phyloP scores from a whole-genome alignment of 1,284 basidiomycete species.

The Kwoniella shivajii region DNA sequence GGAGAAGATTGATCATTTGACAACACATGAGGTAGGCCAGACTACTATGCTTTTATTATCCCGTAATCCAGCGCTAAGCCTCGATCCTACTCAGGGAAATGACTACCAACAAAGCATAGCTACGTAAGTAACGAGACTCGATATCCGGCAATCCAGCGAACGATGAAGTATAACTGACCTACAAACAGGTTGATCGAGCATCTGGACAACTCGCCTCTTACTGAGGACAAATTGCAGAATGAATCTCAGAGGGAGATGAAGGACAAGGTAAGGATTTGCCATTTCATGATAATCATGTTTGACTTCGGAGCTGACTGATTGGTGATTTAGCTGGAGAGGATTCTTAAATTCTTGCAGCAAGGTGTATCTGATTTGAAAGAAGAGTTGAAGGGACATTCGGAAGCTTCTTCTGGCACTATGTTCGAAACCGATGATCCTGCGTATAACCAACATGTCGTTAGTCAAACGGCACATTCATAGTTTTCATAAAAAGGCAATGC shows the following conservation, averaged over 20 bases:
- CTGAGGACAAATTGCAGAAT: conserved; percentile 17
- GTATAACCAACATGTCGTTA: conserved; percentile 37
- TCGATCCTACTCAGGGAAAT: conserved; percentile 19
- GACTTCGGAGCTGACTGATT: conserved; percentile 1
- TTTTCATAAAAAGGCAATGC: not conserved
- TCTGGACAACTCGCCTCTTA: conserved; percentile 18
- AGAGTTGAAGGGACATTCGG: conserved; percentile 29
- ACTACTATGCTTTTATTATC: not conserved
- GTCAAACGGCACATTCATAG: conserved; percentile 8
- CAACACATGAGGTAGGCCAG: conserved; percentile 32
- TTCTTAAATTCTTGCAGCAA: conserved; percentile 19
- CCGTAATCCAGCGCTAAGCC: not conserved
- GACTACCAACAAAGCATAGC: conserved; percentile 28
- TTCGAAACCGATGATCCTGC: conserved; percentile 43
- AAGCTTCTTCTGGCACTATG: conserved; percentile 20
- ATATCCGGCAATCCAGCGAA: too few species aligned
- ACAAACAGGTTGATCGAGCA: conserved; percentile 39
- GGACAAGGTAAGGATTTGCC: conserved; percentile 28
- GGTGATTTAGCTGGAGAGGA: conserved; percentile 24
- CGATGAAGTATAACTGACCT: not conserved
- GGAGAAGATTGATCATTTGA: conserved; percentile 38
- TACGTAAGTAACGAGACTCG: conserved; percentile 21
- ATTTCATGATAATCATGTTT: not conserved
- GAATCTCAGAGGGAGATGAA: conserved; percentile 32
- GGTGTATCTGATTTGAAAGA: conserved; percentile 27